Evolutionary conservation across 345 rosid species (phyloP).

Genomic region (Boechera divaricarpa): DNA sequence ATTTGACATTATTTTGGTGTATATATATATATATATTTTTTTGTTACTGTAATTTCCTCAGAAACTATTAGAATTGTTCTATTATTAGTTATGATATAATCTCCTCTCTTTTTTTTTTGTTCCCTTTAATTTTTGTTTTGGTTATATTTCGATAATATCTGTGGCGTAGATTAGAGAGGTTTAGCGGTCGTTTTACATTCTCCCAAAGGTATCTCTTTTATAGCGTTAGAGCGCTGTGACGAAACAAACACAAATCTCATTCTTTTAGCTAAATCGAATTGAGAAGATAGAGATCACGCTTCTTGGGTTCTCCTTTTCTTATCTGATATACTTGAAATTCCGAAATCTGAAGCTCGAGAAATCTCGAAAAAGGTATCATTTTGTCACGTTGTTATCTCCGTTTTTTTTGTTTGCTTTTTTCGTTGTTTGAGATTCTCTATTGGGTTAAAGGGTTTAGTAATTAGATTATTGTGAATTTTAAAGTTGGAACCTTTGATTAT

Average conservation of each 20-base stretch:
- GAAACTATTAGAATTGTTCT: not conserved
- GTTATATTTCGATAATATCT: not conserved
- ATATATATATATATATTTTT: too few relatives aligned
- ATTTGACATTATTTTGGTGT: too few relatives aligned
- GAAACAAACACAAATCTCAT: not conserved
- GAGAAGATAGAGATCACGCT: not conserved
- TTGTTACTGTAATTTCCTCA: too few relatives aligned
- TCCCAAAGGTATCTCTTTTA: not conserved
- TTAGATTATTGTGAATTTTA: not conserved
- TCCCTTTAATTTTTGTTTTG: not conserved
- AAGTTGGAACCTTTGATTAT: not conserved
- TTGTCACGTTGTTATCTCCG: not conserved
- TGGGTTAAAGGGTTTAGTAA: not conserved
- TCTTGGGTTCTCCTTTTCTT: not conserved
- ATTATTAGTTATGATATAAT: not conserved
- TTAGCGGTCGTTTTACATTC: slow-evolving; percentile 1
- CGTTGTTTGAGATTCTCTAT: not conserved
- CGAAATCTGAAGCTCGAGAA: not conserved
- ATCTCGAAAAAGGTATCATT: not conserved
- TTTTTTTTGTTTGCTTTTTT: not conserved
- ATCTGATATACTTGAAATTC: not conserved
- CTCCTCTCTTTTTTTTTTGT: not conserved
- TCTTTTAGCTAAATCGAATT: not conserved
- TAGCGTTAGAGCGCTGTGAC: not conserved
- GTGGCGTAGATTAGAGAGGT: slow-evolving; percentile 1